Evolutionary conservation across 116 monocot species (phyloP), one percentile per base, ranked within the genome.

Genomic region (Phalaenopsis hybrid): DNA sequence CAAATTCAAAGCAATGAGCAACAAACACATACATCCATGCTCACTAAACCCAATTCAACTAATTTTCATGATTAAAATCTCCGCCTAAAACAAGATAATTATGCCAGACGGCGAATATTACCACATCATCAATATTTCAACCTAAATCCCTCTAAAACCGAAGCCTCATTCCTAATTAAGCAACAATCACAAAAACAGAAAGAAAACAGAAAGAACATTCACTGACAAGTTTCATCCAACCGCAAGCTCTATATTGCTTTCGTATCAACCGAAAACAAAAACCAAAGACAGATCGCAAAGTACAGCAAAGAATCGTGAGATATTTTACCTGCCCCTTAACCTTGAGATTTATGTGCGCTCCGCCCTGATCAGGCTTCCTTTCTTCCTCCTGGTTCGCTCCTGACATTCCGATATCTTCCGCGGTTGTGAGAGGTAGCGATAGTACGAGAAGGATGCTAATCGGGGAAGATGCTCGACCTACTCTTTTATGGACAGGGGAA

Each of bases 311-410:
- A 31, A 17, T 2, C 3, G 52, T 51, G 37, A 37, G 6, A 11
- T 48, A 2, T 25, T 48, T 63, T 8, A 88, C 88, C 88, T 88
- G 88, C 23, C 86, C 88, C 75, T 88, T 88, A 28, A 93, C 89
- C 83, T 93, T 93, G 69, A 93, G 89, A 52, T 90, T 93, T 86
- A 93, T 88, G 87, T 90, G 90, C 37, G 83, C 88, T 17, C 77
- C 52, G 65, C 90, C 90, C 52, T 90, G 89, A 37, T 81, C 90
- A 57, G 89, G 89, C 87, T 90, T 93, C 81, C 89, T 93, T 74
- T 93, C 88, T 55, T 88, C 88, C 80, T 85, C 88, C 17, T 49
- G 74, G 46, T 74, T 82, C 2, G 83, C 77, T 12, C 83, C 85
- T 23, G 88, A 88, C 88, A 88, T 85, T 81, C 21, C 59, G 8